phyloP scores from a whole-genome alignment of 1,284 basidiomycete species.

The Ustilago cynodontis region DNA sequence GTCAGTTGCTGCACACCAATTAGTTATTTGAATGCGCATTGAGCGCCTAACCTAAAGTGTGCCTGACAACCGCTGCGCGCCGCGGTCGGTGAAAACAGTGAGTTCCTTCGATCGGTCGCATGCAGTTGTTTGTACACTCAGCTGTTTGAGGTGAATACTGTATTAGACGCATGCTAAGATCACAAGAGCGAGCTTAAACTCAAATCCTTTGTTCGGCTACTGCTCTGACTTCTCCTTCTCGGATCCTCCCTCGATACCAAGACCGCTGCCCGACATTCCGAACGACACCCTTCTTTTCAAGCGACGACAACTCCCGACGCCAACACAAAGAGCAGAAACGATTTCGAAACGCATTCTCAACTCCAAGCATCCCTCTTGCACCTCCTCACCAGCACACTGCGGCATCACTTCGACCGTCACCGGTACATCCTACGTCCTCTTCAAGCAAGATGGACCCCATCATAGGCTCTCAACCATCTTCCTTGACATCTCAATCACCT shows the following conservation, averaged over 20 bases:
- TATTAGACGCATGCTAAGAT: conserved; percentile 6
- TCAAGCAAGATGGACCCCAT: neutral
- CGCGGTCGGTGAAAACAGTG: neutral
- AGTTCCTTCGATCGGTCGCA: conserved; percentile 19
- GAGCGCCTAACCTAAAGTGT: neutral
- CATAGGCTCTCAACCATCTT: neutral
- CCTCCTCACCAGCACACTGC: neutral
- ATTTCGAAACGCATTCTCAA: neutral
- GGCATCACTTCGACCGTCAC: neutral
- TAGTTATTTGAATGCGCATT: neutral
- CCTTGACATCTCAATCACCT: neutral
- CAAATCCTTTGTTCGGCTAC: neutral
- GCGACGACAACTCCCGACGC: neutral
- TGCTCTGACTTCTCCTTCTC: neutral
- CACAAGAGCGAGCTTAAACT: neutral
- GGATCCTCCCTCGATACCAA: neutral
- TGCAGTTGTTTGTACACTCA: neutral
- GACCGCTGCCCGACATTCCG: neutral
- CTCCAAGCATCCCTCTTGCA: neutral
- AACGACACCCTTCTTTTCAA: neutral
- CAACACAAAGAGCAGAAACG: neutral
- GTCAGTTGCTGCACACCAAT: neutral
- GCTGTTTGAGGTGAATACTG: conserved; percentile 4
- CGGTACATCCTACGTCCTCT: neutral
- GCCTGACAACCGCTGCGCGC: conserved; percentile 5